These are phyloP conservation scores for Besnoitia besnoiti DNA, from an alignment of 169 alveolate species.

Conservation along the genomic window DNA sequence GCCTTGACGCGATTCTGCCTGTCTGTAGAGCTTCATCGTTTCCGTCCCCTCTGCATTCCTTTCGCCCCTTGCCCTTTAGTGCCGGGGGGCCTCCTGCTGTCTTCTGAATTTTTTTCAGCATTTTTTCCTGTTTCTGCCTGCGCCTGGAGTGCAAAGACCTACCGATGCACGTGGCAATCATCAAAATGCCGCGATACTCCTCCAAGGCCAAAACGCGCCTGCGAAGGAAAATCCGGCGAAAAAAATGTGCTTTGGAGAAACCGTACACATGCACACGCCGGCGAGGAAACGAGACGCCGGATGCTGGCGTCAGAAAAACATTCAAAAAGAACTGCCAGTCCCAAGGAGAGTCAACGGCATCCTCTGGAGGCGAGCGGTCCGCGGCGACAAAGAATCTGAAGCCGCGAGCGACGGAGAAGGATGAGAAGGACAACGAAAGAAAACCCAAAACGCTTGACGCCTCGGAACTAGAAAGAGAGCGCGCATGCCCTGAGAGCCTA, in stretches of 20 bases:
- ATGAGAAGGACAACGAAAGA: neutral
- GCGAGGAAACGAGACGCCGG: neutral
- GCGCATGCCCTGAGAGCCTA: too few relatives aligned
- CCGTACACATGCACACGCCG: neutral
- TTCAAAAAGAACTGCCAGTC: neutral
- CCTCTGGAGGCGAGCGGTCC: neutral
- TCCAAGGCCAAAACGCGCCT: neutral
- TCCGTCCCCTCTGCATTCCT: neutral
- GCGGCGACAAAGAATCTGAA: neutral
- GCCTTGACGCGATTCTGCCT: too few relatives aligned
- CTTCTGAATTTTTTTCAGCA: neutral
- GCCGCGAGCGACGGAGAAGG: neutral
- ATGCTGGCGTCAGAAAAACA: neutral
- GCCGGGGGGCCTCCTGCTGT: neutral
- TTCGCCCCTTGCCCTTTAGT: neutral
- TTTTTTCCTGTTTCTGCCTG: too few relatives aligned
- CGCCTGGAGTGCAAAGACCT: too few relatives aligned
- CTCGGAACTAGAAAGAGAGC: too few relatives aligned
- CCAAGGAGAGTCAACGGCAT: neutral
- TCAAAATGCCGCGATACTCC: constrained; percentile 17
- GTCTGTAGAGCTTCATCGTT: too few relatives aligned
- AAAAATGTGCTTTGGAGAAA: too few relatives aligned
- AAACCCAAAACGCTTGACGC: too few relatives aligned
- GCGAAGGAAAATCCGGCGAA: neutral
- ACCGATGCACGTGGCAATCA: constrained; percentile 33